Conservation (phyloP, 805 yeast species). For the Yarrowia phangngaensis region DNA sequence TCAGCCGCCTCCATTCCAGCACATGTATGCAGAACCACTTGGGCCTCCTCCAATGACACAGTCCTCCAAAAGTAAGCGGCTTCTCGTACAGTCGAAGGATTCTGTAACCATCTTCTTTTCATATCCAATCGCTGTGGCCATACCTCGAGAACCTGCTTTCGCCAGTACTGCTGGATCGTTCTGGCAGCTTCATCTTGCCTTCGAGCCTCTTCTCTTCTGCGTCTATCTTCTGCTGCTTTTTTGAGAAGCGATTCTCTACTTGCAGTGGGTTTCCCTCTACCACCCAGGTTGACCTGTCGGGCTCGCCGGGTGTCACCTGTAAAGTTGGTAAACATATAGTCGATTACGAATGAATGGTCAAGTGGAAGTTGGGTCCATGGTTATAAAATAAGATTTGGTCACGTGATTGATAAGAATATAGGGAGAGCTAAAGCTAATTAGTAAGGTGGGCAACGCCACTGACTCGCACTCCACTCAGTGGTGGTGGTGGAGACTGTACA, state of each 20-base stretch:
- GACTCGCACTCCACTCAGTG: no score
- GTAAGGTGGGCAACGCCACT: constrained; percentile 15
- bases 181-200: constrained; percentile 48
- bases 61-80: constrained; percentile 10
- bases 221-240: constrained; percentile 63
- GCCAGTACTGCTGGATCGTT: constrained; percentile 46
- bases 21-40: neutral
- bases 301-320: constrained; percentile 60
- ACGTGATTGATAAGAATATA: constrained; percentile 20
- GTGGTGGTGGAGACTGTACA: no score
- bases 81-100: neutral
- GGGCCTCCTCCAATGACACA: neutral
- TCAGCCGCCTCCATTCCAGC: neutral
- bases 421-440: neutral
- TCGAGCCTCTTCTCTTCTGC: constrained; percentile 56
- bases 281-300: constrained; percentile 61
- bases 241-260: constrained; percentile 47
- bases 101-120: neutral
- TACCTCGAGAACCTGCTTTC: constrained; percentile 9
- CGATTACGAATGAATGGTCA: no score
- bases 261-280: constrained; percentile 43
- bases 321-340: constrained; percentile 47
- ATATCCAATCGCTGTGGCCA: neutral
- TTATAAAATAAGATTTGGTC: constrained; percentile 1
- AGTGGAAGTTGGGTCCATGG: no score